Base-by-base conservation (phyloP, 2,329 filamentous ascomycete genomes). In the Cordyceps pruinosa region DNA sequence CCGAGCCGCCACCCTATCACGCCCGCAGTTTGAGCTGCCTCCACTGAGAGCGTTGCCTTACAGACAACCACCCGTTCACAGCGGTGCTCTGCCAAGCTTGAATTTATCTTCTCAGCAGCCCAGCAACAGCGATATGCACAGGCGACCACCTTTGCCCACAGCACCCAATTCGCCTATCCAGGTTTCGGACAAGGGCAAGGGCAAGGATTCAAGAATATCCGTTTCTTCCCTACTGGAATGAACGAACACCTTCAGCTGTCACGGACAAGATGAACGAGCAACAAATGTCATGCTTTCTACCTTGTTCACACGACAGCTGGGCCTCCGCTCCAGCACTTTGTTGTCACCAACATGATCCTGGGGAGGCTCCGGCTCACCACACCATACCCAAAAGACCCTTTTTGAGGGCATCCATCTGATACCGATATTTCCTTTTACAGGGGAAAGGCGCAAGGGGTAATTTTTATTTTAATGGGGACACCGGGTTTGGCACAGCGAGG, bases 11-110 rank as follows among this genome's bases (percentile, higher is more conserved):
- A 66, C 61, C 58, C 71, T 50, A 67, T 53, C 66, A 72, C 56
- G 69, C 71, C 65, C 70, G 12, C 72, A 73, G 1, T 67, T 76
- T 39, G 73, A 75, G 56, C 66, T 79, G n/a, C 75, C 77, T 30
- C 70, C 69, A 0, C 65, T 72, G 3, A 65, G 57, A 21, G 26
- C 56, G 21, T 51, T 48, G 63, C 42, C 49, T 19, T 15, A 39
- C 47, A 15, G 39, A 19, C 25, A 28, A 49, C 17, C 13, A n/a
- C 61, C 28, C 9, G 15, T n/a, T 13, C 30, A 44, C 28, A 21
- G 12, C 23, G 51, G 19, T 46, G 41, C 61, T 35, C 66, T 73
- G 6, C 71, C 71, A 5, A 64, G 68, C 32, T 57, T 73, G 10
- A 65, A 62, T 12, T 58, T 60, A 17, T 47, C 61, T 5, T 56